Percentiles rank a stretch among this genome's conserved stretches.
These are phyloP conservation scores for Rosellinia necatrix DNA, from an alignment of 2,329 filamentous ascomycete genomes.

Conservation along the genomic window DNA sequence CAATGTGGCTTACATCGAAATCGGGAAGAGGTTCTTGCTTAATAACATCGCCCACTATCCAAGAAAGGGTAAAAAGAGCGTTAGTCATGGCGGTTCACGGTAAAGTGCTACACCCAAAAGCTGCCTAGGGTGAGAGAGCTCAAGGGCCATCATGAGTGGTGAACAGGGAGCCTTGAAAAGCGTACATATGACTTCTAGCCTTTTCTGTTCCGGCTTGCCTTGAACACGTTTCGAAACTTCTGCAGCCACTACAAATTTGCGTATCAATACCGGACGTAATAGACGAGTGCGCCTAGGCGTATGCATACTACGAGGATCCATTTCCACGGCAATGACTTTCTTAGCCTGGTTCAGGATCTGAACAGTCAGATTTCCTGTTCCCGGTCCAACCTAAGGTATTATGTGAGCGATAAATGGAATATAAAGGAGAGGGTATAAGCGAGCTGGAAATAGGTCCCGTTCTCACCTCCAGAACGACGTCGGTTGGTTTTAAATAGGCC, in stretches of 20 bases:
- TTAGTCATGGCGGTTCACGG: no score
- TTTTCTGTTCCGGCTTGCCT: conserved; percentile 80
- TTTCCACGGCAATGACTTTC: conserved; percentile 78
- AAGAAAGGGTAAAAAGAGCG: no score
- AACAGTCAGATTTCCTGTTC: conserved; percentile 83
- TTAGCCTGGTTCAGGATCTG: conserved; percentile 87
- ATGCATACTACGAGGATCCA: conserved; percentile 75
- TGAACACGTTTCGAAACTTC: conserved; percentile 80
- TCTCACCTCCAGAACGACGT: conserved; percentile 87
- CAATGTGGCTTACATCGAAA: background rate
- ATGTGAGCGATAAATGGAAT: no score
- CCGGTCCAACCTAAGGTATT: conserved; percentile 69
- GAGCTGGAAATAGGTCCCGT: no score
- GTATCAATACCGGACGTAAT: background rate
- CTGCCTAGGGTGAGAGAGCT: no score
- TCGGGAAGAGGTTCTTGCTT: conserved; percentile 71
- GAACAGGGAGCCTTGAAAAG: background rate
- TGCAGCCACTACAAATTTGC: conserved; percentile 66
- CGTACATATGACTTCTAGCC: conserved; percentile 73
- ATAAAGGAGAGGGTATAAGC: no score
- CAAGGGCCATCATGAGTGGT: background rate
- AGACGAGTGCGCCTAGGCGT: background rate
- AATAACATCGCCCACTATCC: conserved; percentile 80
- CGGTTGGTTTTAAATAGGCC: conserved; percentile 86
- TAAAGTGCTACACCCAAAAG: no score